These are phyloP conservation scores for Prototheca wickerhamii DNA, from an alignment of 163 green algal species.

Conservation along the genomic window DNA sequence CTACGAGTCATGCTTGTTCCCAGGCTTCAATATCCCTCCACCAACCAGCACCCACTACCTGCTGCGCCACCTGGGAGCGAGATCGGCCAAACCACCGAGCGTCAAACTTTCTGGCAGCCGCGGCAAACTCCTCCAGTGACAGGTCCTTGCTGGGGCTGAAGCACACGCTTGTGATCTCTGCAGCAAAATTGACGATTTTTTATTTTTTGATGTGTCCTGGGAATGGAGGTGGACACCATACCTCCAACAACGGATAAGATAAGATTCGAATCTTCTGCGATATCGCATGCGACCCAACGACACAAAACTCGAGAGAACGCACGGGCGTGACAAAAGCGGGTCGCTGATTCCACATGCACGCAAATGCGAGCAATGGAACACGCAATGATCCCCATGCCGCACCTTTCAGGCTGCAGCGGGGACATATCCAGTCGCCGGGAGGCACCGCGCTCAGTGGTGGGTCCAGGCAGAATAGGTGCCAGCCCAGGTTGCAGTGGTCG, in stretches of 20 bases:
- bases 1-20: too few species aligned
- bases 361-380: not conserved
- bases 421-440: constrained; percentile 69
- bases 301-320: too few species aligned
- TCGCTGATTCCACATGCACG: too few species aligned
- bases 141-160: constrained; percentile 42
- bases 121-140: constrained; percentile 53
- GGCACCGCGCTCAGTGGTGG: constrained; percentile 53
- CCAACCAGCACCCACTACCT: not conserved
- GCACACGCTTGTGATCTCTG: constrained; percentile 17
- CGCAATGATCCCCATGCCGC: not conserved
- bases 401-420: constrained; percentile 45
- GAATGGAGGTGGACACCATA: too few species aligned
- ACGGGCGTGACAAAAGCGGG: too few species aligned
- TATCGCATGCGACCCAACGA: too few species aligned
- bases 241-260: too few species aligned
- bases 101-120: constrained; percentile 40
- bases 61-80: constrained; percentile 5
- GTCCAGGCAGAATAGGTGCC: constrained; percentile 66
- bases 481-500: constrained; percentile 66
- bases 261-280: too few species aligned
- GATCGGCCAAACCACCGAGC: constrained; percentile 36
- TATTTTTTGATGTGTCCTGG: not conserved
- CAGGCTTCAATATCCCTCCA: too few species aligned
- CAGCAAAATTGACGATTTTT: not conserved